Evolutionary conservation across 345 rosid genomes (phyloP), one percentile per base, ranked within the genome.

Genomic region (Linum lewisii): DNA sequence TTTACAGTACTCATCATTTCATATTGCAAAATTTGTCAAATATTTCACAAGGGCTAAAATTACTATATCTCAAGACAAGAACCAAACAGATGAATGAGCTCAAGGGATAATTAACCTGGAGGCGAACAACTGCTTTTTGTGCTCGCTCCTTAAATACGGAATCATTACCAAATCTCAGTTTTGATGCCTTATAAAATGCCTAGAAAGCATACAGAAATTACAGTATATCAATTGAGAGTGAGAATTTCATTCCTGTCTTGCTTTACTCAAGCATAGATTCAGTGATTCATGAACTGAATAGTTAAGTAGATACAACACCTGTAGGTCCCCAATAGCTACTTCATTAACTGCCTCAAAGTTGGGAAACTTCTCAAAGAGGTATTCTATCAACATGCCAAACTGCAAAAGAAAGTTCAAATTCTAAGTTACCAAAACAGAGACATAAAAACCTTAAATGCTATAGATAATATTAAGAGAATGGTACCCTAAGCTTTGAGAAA

Each of bases 341-440:
- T 85, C 95, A 57, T 75, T 83, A 38, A 76, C 84, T 58, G 75
- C 83, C 59, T 88, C 94, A 51, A 71, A 59, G 68, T 83, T 81
- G 6, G 97, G 88, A 57, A 82, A 83, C 73, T 74, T 77, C 55
- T 89, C 95, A 62, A 93, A 93, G 59, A 93, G 90, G 71, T 70
- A 84, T 69, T 89, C 99, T 67, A 93, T 89, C 76, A 89, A 69
- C 99, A 93, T 93, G 42, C 99, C 99, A 67, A 93, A 93, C 99
- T 92, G 86, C 77, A 76, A 68, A 61, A 62, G 22, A 68, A 45
- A 42, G 47, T 29, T 66, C 22, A 52, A 11, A 6, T 21, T 9
- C 38, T 34, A 34, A 34, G 9, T 34, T 34, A 4, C 38, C 9
- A 9, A 15, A 20, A 71, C 24, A 19, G 4, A 21, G 25, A 44